phyloP scores from a whole-genome alignment of 106 monocot species.

The Hemerocallis citrina region DNA sequence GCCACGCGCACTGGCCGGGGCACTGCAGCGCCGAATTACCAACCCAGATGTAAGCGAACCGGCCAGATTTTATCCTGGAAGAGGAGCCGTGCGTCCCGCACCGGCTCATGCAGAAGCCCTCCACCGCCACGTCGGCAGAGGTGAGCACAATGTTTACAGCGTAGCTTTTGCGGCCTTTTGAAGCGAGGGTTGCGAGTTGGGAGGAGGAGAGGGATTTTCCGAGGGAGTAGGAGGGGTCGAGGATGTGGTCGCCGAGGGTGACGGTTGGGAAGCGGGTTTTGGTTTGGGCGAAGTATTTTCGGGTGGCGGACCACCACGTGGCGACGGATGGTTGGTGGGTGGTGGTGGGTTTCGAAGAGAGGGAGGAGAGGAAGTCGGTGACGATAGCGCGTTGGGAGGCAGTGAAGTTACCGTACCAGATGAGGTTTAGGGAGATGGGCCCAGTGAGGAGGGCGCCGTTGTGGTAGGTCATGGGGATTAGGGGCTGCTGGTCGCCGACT shows the following conservation, averaged over 20 bases:
- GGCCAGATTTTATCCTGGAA: neutral
- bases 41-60: constrained; percentile 39
- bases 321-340: constrained; percentile 24
- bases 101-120: constrained; percentile 69
- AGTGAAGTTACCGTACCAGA: constrained; percentile 77
- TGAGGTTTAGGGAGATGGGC: constrained; percentile 39
- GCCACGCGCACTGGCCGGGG: constrained; percentile 68
- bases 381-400: constrained; percentile 46
- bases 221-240: constrained; percentile 29
- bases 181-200: constrained; percentile 18
- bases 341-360: constrained; percentile 12
- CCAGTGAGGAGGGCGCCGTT: constrained; percentile 53
- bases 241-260: constrained; percentile 19
- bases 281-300: constrained; percentile 6
- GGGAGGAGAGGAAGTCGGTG: constrained; percentile 60
- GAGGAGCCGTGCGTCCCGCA: constrained; percentile 49
- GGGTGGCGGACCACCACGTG: constrained; percentile 51
- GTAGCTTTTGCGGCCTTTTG: constrained; percentile 7
- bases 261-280: constrained; percentile 18
- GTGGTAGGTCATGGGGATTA: constrained; percentile 46
- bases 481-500: constrained; percentile 19
- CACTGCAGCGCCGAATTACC: constrained; percentile 46
- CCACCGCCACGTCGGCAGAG: constrained; percentile 42
- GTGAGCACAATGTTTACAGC: constrained; percentile 48
- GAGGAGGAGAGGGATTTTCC: constrained; percentile 31